Base-by-base conservation (phyloP, 2,329 filamentous ascomycete genomes). In the Annulohypoxylon truncatum region DNA sequence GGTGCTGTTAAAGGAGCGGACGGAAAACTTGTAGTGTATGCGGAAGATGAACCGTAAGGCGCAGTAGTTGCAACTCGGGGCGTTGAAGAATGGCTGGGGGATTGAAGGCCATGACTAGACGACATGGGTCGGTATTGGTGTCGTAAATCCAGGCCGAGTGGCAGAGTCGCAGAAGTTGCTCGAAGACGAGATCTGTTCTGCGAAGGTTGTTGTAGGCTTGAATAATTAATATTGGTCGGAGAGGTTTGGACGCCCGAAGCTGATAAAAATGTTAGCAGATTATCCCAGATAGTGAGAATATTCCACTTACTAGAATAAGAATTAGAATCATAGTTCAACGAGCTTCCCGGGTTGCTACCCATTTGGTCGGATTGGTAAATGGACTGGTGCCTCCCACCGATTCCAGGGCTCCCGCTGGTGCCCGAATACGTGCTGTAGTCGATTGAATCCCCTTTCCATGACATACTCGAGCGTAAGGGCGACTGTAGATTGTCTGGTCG, bases 401-500 rank as follows among this genome's bases (percentile, higher is more conserved):
- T 77, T 52, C 79, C 80, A 2, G 86, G 82, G 71, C 83, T 87
- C 5, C 77, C 74, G 60, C 79, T 81, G 7, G 79, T 78, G 13
- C 77, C 79, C 48, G 83, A 80, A 71, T 87, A 88, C 9, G 80
- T 82, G 9, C 80, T 82, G 73, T 88, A 89, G 71, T 88, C 86
- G 61, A 89, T 82, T 1, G 84, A 79, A 66, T 87, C 85, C 12
- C 85, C 84, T 75, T 89, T 89, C 87, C 87, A 90, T 10, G 86
- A 85, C 84, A 89, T 87, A 73, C 84, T 87, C 8, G 87, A 82
- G 33, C 87, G 81, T 47, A 89, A 77, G 2, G 87, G 86, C 12
- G 87, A 89, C 64, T 89, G 85, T 12, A 88, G 75, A 9, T 81
- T 86, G 51, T 89, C 87, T 2, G 86, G 84, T 66, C 87, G 82